Percentiles rank a stretch among this genome's conserved stretches.
These are phyloP conservation scores for Endogone sp. DNA, from an alignment of 192 early-diverging fungal genomes.

Conservation along the genomic window DNA sequence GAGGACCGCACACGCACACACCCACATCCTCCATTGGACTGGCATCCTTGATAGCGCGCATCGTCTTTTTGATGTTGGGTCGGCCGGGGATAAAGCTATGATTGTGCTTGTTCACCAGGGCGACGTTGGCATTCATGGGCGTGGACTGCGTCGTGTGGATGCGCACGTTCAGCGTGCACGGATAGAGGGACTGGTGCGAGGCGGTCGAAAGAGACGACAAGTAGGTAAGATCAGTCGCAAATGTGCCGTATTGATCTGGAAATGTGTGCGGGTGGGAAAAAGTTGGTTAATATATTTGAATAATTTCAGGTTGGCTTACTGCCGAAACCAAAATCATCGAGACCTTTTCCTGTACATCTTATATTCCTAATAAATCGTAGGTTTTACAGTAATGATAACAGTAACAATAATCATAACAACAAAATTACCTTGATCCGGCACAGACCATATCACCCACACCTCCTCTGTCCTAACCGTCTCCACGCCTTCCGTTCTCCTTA, in stretches of 20 bases:
- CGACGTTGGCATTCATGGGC: not conserved
- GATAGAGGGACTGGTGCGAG: constrained; percentile 20
- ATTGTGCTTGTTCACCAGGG: not conserved
- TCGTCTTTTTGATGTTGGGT: constrained; percentile 16
- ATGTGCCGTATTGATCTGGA: not conserved
- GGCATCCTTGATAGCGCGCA: constrained; percentile 18
- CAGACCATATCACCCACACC: constrained; percentile 37
- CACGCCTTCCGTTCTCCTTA: constrained; percentile 19
- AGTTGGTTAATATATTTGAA: not conserved
- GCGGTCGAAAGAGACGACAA: constrained; percentile 12
- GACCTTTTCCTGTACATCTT: too few relatives aligned
- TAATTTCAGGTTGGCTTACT: too few relatives aligned
- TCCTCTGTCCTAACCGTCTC: constrained; percentile 22
- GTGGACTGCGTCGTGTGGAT: not conserved
- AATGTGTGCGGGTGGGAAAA: constrained; percentile 15
- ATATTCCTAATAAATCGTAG: too few relatives aligned
- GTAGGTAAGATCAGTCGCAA: not conserved
- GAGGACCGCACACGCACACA: constrained; percentile 35
- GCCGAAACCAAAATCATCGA: too few relatives aligned
- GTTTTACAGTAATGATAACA: too few relatives aligned
- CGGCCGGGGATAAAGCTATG: constrained; percentile 11
- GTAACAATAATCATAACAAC: too few relatives aligned
- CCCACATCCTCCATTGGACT: constrained; percentile 12
- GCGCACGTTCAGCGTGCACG: constrained; percentile 5
- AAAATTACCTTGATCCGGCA: constrained; percentile 26